Evolutionary conservation across 305 asterid genomes (phyloP).

Genomic region (Lippia alba): DNA sequence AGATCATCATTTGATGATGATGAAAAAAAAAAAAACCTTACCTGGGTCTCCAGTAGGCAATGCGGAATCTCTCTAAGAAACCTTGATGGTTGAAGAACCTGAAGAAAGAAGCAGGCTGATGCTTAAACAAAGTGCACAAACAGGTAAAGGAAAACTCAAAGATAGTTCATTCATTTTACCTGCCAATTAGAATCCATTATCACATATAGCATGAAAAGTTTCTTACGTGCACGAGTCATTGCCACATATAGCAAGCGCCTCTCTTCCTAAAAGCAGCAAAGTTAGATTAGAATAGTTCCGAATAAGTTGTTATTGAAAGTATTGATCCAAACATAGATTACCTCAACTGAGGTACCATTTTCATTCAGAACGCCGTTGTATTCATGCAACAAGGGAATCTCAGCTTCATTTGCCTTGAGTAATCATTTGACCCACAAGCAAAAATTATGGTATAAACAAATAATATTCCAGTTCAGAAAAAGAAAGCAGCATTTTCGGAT

Average conservation of each 20-base stretch:
- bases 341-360: slow-evolving; percentile 77
- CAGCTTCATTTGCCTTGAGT: slow-evolving; percentile 86
- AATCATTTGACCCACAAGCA: slow-evolving; percentile 32
- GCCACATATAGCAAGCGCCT: slow-evolving; percentile 96
- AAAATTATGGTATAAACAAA: slow-evolving; percentile 25
- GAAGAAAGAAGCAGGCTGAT: slow-evolving; percentile 40
- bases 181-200: slow-evolving; percentile 93
- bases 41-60: slow-evolving; percentile 77
- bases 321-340: slow-evolving; percentile 40
- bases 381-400: slow-evolving; percentile 94
- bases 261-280: slow-evolving; percentile 71
- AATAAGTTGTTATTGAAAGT: neutral
- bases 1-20: slow-evolving; percentile 25
- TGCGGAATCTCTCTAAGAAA: slow-evolving; percentile 90
- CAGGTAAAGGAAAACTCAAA: slow-evolving; percentile 31
- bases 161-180: slow-evolving; percentile 50
- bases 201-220: slow-evolving; percentile 76
- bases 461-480: slow-evolving; percentile 15
- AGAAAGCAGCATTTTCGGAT: slow-evolving; percentile 19
- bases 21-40: slow-evolving; percentile 38
- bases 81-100: slow-evolving; percentile 97
- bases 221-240: slow-evolving; percentile 94
- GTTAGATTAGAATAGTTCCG: slow-evolving; percentile 30
- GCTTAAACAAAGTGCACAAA: slow-evolving; percentile 35
- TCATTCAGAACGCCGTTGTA: slow-evolving; percentile 66